These are phyloP conservation scores for Penicillium roqueforti DNA, from an alignment of 495 filamentous ascomycete genomes.

Conservation along the genomic window DNA sequence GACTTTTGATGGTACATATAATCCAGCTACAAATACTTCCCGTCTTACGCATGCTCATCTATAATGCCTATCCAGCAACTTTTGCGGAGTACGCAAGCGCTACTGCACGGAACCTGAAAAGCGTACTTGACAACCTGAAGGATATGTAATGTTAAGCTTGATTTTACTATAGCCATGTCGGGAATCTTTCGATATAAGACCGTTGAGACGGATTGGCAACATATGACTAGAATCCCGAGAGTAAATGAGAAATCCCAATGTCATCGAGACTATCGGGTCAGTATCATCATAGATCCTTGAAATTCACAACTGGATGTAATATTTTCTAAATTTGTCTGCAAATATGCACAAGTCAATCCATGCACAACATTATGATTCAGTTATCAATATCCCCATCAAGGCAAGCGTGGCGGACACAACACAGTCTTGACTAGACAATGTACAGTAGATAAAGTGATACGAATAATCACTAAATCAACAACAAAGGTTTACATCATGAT, in stretches of 20 bases:
- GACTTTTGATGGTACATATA: slow-evolving; percentile 30
- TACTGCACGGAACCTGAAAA: slow-evolving; percentile 17
- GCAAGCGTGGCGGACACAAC: no score
- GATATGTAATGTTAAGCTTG: slow-evolving; percentile 26
- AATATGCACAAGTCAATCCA: no score
- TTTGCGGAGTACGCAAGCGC: slow-evolving; percentile 29
- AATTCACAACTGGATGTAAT: no score
- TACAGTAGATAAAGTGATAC: no score
- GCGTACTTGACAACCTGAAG: slow-evolving; percentile 25
- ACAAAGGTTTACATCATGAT: no score
- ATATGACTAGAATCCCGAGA: background rate
- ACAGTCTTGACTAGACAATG: no score
- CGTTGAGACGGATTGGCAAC: background rate
- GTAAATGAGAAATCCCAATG: background rate
- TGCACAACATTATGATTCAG: no score
- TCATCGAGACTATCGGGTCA: no score
- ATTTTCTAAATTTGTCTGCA: no score
- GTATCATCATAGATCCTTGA: no score
- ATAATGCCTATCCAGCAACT: slow-evolving; percentile 23
- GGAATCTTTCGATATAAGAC: background rate
- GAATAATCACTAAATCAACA: no score
- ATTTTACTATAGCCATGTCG: slow-evolving; percentile 1
- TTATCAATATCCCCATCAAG: no score
- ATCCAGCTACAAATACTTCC: background rate
- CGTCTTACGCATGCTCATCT: slow-evolving; percentile 14